These are phyloP conservation scores for Oryza meridionalis DNA, from an alignment of 176 grass and related monocot species.

Conservation along the genomic window DNA sequence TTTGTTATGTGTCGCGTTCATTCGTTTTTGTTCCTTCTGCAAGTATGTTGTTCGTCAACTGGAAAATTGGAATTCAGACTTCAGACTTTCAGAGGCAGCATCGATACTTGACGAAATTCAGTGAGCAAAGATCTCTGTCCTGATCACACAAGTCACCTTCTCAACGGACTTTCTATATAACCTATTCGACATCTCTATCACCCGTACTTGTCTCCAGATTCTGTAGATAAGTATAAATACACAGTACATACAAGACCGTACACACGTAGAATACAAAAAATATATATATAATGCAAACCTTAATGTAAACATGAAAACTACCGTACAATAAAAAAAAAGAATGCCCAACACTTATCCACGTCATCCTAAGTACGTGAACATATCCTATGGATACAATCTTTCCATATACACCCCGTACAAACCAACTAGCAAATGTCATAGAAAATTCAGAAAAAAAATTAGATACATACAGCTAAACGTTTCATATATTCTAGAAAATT, in stretches of 20 bases:
- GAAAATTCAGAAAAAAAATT: no score
- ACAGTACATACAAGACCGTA: neutral
- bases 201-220: neutral
- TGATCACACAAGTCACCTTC: neutral
- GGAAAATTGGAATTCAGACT: neutral
- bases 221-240: neutral
- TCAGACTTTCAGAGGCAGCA: neutral
- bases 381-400: no score
- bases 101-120: neutral
- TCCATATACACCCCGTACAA: no score
- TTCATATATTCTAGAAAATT: no score
- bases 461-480: no score
- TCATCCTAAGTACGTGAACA: no score
- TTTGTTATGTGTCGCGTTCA: neutral
- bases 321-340: no score
- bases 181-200: neutral
- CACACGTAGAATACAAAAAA: neutral
- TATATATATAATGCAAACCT: no score
- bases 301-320: no score
- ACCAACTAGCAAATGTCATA: no score
- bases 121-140: constrained; percentile 2
- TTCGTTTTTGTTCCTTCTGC: neutral
- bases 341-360: no score
- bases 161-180: neutral
- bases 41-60: neutral